These are phyloP conservation scores for Tulasnella sp. DNA, from an alignment of 768 basidiomycete genomes.

Conservation along the genomic window DNA sequence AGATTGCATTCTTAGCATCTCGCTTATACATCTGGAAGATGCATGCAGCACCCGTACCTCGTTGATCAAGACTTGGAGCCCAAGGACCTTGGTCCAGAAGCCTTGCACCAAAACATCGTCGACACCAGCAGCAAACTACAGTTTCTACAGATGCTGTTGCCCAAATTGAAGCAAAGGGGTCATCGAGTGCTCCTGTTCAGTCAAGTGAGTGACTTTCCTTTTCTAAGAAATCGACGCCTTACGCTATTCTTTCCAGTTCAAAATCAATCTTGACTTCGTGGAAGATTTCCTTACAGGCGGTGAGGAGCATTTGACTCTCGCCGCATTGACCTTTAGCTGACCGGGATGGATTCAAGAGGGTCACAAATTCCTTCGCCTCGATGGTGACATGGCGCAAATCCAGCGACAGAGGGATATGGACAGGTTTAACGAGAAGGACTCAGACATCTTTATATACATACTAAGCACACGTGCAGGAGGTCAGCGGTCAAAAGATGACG, in stretches of 20 bases:
- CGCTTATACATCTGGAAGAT: conserved; percentile 35
- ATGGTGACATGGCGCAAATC: conserved; percentile 75
- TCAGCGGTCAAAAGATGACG: conserved; percentile 29
- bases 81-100: conserved; percentile 39
- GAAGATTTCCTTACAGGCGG: conserved; percentile 74
- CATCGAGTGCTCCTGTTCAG: conserved; percentile 89
- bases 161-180: conserved; percentile 71
- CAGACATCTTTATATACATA: conserved; percentile 83
- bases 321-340: not conserved
- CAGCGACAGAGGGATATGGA: conserved; percentile 94
- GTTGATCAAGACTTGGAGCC: conserved; percentile 74
- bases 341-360: conserved; percentile 37
- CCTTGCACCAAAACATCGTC: conserved; percentile 68
- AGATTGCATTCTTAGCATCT: not conserved
- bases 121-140: conserved; percentile 78
- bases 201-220: conserved; percentile 44
- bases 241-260: conserved; percentile 44
- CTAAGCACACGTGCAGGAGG: conserved; percentile 90
- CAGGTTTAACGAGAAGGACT: conserved; percentile 77
- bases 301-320: not conserved
- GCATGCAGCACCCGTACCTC: conserved; percentile 86
- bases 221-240: not conserved
- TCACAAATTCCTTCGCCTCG: conserved; percentile 72
- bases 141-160: conserved; percentile 63
- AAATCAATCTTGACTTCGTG: conserved; percentile 72